Percentiles rank a stretch among this genome's conserved stretches.
These are phyloP conservation scores for Lignosus rhinocerotis DNA, from an alignment of 1,284 basidiomycete genomes.

Conservation along the genomic window DNA sequence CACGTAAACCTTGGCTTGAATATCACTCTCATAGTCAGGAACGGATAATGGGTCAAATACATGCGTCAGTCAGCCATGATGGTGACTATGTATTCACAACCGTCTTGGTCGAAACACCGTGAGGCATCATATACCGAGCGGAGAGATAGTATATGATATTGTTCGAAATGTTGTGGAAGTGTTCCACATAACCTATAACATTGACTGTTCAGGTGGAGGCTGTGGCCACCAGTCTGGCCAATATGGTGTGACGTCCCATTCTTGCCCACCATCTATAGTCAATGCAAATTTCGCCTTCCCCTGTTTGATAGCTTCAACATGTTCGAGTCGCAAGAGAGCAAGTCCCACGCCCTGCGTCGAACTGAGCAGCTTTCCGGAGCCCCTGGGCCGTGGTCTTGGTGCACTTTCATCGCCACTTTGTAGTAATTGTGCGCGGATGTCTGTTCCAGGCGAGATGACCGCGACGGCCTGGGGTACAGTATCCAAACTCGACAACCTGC, in stretches of 20 bases:
- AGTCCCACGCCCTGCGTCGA: slow-evolving; percentile 60
- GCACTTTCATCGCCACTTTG: slow-evolving; percentile 16
- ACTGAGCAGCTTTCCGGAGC: slow-evolving; percentile 66
- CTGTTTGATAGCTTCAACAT: slow-evolving; percentile 40
- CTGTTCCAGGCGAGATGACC: slow-evolving; percentile 27
- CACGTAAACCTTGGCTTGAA: slow-evolving; percentile 51
- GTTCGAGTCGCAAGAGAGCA: slow-evolving; percentile 73
- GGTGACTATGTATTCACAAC: slow-evolving; percentile 80
- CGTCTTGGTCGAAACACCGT: slow-evolving; percentile 59
- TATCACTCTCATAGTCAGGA: slow-evolving; percentile 33
- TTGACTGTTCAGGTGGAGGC: background rate
- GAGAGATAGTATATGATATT: background rate
- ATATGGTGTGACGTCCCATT: slow-evolving; percentile 53
- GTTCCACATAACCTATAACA: background rate
- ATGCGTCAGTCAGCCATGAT: slow-evolving; percentile 82
- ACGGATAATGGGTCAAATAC: slow-evolving; percentile 39
- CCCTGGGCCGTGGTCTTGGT: slow-evolving; percentile 49
- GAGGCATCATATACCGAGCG: background rate
- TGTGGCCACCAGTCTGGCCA: slow-evolving; percentile 74
- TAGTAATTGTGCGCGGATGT: slow-evolving; percentile 22
- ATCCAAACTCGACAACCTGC: slow-evolving; percentile 3
- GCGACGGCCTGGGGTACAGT: background rate
- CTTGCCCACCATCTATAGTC: slow-evolving; percentile 30
- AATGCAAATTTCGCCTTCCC: slow-evolving; percentile 45
- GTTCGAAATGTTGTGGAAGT: too few relatives aligned